Base-by-base conservation (phyloP, 176 grass and related monocot genomes). In the Metroxylon sagu region DNA sequence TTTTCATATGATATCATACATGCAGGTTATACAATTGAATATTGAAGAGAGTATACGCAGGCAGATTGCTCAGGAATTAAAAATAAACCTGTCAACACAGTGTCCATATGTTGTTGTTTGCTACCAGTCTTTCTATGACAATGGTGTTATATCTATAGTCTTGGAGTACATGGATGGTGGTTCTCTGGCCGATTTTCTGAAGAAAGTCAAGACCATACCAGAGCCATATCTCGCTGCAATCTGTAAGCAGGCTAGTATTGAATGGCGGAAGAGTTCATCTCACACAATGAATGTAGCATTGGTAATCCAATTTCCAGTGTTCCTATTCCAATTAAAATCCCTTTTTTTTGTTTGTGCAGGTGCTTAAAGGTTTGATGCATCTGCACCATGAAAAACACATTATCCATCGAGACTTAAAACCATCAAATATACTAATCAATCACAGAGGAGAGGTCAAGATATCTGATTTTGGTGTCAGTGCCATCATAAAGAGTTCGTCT, bases 101-200 rank as follows among this genome's bases (percentile, higher is more conserved):
- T 98, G 87, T 72, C 79, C 68, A 29, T 77, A 81, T 76, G 60
- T 98, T 26, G 81, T 98, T 31, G 60, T 64, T 18, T 98, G 74
- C 52, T 83, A 85, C 49, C 93, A 98, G 81, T 98, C 83, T 70
- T 98, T 92, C 48, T 98, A 98, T 54, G 74, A 83, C 48, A 98
- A 98, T 59, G 88, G 88, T 21, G 67, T 51, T 19, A 98, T 98
- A 72, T 98, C 93, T 55, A 83, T 92, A 74, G 93, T 85, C 66
- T 76, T 98, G 73, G 93, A 98, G 69, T 98, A 88, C 65, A 98
- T 98, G 93, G 93, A 98, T 10, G 84, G 87, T 57, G 93, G 93
- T 14, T 92, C 93, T 14, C 87, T 98, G 3, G 64, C 72, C 23
- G 84, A 98, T 79, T 85, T 98, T 48, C 72, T 98, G 17, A 89